Base-by-base conservation (phyloP, 2,329 filamentous ascomycete genomes). In the Beauveria pseudobassiana region DNA sequence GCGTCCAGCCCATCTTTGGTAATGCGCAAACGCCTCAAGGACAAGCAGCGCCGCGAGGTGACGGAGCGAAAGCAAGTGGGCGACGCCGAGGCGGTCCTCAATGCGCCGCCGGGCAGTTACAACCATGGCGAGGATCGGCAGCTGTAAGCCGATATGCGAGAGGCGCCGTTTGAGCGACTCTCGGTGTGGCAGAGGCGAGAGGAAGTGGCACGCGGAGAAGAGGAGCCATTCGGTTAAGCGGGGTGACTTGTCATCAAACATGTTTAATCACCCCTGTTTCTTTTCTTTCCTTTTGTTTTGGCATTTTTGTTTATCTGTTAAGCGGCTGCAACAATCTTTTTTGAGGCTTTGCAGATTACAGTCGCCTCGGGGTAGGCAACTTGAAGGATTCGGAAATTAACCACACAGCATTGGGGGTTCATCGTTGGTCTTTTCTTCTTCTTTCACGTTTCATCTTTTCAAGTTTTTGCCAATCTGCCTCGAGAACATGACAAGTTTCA, bases 31-130 rank as follows among this genome's bases (percentile, higher is more conserved):
- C 88, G 87, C 70, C 82, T 90, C 67, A 86, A 84, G 69, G 82
- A 80, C 67, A 68, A 65, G 30, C 38, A 57, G 10, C 42, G 20
- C 52, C 77, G 85, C 65, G 93, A 96, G 76, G 82, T 97, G 63
- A 90, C 89, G 63, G 91, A 93, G 77, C 82, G 93, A 66, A 89
- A 90, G 75, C 93, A 97, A 77, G 93, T 96, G 61, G 93, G 92
- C 65, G 93, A 97, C 77, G 87, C 87, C 61, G 90, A 91, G 76
- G 86, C 85, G 71, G 82, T 92, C 79, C 81, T 93, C 69, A 87
- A 89, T 65, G 73, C 73, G 62, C 72, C 70, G 69, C 77, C 78
- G 45, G 78, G 67, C 66, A 71, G 63, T 67, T 66, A 65, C 53
- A 67, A 63, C 63, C 68, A 67, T 58, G 57, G 57, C 43, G 69